Evolutionary conservation across 1,139 yeast species (phyloP), one percentile per base, ranked within the genome.

Genomic region (Ogataea hybrid): DNA sequence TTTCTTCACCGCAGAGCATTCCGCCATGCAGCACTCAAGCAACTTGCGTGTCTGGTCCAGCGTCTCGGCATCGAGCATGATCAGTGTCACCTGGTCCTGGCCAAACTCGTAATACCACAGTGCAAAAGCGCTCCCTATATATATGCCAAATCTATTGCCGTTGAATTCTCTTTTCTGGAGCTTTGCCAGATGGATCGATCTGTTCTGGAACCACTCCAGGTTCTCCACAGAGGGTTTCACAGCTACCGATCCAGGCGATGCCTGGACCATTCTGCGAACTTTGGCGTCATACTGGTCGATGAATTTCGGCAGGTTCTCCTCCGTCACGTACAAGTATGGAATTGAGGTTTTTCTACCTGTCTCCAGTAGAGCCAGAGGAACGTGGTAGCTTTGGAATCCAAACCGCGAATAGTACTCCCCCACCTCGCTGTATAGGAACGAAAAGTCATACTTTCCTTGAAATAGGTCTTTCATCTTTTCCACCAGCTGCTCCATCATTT

Each of bases 341-440:
- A n/a, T 28, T 1, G 4, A 3, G 3, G 38, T 16, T n/a, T 14
- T 28, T 22, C 2, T 12, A 4, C 22, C 33, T 17, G 31, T 32
- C 6, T 3, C 34, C 31, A 32, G 28, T 14, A 37, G 28, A 14
- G 42, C 42, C 9, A 50, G 29, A 5, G 58, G 54, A 12, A 48
- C 49, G 33, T 44, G 47, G 20, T 41, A 32, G 31, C 51, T 45
- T 16, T 42, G 35, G 41, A 44, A 59, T 2, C 63, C 62, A 33
- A 58, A 59, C 36, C 48, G 65, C 3, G 68, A 62, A 49, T 61
- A 61, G 25, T 68, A 71, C 31, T 63, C 63, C 27, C 64, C 62
- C 14, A 69, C 57, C 44, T 67, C 63, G 41, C 68, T 62, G 55
- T 65, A 68, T 39, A 68, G 49, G 7, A 59, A 52, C 41, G 67